Base-by-base conservation (phyloP, 768 basidiomycete species). In the Dioszegia hungarica region DNA sequence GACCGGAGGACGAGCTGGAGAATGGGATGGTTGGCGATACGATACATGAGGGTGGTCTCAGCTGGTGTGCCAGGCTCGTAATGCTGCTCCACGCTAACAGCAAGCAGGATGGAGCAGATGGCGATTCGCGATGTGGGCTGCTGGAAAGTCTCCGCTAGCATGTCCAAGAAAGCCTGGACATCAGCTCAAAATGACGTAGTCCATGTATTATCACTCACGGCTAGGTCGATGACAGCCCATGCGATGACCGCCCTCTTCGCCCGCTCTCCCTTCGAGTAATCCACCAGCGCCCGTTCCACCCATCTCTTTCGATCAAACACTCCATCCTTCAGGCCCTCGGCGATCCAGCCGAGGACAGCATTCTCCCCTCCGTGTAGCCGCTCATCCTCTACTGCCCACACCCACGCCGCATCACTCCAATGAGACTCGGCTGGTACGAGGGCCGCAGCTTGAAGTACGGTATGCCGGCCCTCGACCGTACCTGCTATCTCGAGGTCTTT, bases 31-130 rank as follows among this genome's bases (percentile, higher is more conserved):
- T 45, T 11, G 27, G 43, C 50, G 5, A 57, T 52, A 19, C 46
- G 54, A 24, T 48, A 44, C 55, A 61, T 61, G 43, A 52, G 43
- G 5, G 60, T 61, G 2, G 25, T 24, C 1, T 45, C 25, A 15
- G 60, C 55, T 17, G 60, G 56, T 19, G 60, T 53, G 2, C 60
- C 60, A 22, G 60, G 60, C 25, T 56, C 41, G 43, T 61, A 61
- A 2, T 49, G 56, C 22, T 37, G 38, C 24, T 40, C 31, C 3
- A 53, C 17, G 24, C 31, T n/a, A 41, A 57, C 43, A 22, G 60
- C 34, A 1, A 61, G 34, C n/a, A 57, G 36, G 15, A 53, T 1
- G 14, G 38, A 31, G 14, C 29, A n/a, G n/a, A 57, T 41, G 1
- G 39, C 41, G 9, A 54, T 51, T 20, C 60, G 55, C 17, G 17